A percentile compares a stretch with the other conserved stretches of the same genome.
These are phyloP conservation scores for Collybia nuda DNA, from an alignment of 768 basidiomycete genomes.

Conservation along the genomic window DNA sequence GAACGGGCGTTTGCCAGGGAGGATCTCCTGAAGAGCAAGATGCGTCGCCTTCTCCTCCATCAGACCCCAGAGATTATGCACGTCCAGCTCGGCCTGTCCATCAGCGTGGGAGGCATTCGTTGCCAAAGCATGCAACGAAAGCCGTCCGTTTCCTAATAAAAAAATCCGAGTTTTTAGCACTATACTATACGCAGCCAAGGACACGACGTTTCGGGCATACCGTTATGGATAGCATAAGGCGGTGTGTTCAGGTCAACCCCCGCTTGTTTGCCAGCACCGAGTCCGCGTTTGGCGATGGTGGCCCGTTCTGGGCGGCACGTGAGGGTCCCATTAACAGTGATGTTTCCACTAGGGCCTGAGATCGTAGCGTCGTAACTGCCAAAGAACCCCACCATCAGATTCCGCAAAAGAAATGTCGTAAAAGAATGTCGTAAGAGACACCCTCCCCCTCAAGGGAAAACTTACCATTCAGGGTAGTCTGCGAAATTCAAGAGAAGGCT, in stretches of 20 bases:
- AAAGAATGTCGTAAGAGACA: not conserved
- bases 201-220: no score
- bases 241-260: constrained; percentile 55
- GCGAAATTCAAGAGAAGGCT: constrained; percentile 5
- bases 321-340: constrained; percentile 65
- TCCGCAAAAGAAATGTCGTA: no score
- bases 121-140: constrained; percentile 58
- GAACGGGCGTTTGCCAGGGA: constrained; percentile 66
- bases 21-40: constrained; percentile 51
- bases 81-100: constrained; percentile 63
- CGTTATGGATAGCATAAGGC: constrained; percentile 73
- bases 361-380: constrained; percentile 60
- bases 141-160: constrained; percentile 42
- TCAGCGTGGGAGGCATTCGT: constrained; percentile 71
- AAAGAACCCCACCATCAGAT: no score
- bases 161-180: no score
- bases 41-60: constrained; percentile 72
- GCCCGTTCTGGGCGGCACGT: constrained; percentile 39
- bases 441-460: not conserved
- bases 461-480: constrained; percentile 71
- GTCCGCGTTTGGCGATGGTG: constrained; percentile 37
- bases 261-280: constrained; percentile 49
- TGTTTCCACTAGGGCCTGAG: constrained; percentile 72
- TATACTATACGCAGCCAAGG: no score
- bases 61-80: constrained; percentile 70